Conservation (phyloP, 306 rosid genomes). For the Medicago arabica region DNA sequence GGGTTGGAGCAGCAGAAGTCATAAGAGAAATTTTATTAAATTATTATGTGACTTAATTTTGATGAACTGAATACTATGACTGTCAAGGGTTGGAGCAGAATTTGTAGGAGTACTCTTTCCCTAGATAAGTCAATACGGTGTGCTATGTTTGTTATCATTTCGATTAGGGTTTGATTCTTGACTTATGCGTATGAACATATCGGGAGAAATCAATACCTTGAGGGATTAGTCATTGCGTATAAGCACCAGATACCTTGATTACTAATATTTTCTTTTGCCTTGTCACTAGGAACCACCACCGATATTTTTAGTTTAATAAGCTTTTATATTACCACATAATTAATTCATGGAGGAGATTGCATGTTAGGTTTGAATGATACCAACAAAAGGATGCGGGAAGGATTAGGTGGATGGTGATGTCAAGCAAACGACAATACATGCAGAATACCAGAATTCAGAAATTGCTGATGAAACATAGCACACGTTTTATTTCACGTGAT, state of each 20-base stretch:
- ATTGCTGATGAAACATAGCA: neutral
- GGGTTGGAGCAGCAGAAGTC: no score
- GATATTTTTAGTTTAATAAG: no score
- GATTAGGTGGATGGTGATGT: neutral
- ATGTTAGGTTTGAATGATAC: neutral
- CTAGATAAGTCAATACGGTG: neutral
- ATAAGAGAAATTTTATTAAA: no score
- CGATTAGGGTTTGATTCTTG: no score
- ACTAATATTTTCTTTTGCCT: no score
- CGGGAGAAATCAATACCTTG: no score
- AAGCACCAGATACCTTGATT: neutral
- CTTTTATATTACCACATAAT: neutral
- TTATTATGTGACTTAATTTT: no score
- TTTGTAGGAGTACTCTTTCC: no score
- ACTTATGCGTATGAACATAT: no score
- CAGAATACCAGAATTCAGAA: conserved; percentile 10
- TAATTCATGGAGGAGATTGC: neutral
- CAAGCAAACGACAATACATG: neutral
- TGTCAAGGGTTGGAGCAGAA: no score
- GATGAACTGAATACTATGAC: no score
- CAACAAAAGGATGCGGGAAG: neutral
- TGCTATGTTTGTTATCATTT: neutral
- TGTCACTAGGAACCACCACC: no score
- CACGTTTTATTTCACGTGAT: conserved; percentile 25
- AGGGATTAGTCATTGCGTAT: neutral